Evolutionary conservation across 208 protist genomes (phyloP).

Genomic region (Trichomonas gallinae): DNA sequence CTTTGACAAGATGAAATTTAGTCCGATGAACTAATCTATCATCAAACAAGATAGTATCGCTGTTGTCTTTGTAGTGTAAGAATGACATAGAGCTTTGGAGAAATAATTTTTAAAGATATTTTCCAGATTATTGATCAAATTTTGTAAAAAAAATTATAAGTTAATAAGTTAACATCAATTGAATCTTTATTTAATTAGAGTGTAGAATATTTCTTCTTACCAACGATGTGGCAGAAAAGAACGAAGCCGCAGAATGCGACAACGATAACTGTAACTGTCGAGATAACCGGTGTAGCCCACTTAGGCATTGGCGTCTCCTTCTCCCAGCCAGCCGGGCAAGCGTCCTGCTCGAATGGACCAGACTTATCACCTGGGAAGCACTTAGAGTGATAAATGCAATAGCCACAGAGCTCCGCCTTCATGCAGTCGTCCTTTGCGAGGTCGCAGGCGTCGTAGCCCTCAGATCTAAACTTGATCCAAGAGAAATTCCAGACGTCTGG

Average conservation of each 20-base stretch:
- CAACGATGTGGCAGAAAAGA: neutral
- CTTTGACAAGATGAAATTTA: too few relatives aligned
- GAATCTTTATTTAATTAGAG: too few relatives aligned
- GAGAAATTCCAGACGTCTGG: neutral
- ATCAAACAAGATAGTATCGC: too few relatives aligned
- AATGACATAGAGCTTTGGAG: too few relatives aligned
- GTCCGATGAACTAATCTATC: too few relatives aligned
- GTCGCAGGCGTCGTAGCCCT: neutral
- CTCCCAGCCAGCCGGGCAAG: neutral
- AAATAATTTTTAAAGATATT: too few relatives aligned
- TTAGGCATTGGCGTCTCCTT: neutral
- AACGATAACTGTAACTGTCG: neutral
- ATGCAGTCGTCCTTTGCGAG: neutral
- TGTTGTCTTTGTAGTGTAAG: too few relatives aligned
- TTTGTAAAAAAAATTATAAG: too few relatives aligned
- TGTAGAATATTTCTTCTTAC: neutral
- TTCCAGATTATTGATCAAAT: too few relatives aligned
- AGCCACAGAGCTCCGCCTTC: neutral
- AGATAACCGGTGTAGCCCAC: neutral
- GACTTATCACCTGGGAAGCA: neutral
- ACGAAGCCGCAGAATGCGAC: neutral
- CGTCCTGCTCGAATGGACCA: neutral
- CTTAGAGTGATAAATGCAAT: neutral
- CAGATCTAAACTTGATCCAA: neutral
- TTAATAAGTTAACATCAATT: too few relatives aligned